Evolutionary conservation across 2,329 filamentous ascomycete species (phyloP), one percentile per base, ranked within the genome.

Genomic region (Verruconis gallopava): DNA sequence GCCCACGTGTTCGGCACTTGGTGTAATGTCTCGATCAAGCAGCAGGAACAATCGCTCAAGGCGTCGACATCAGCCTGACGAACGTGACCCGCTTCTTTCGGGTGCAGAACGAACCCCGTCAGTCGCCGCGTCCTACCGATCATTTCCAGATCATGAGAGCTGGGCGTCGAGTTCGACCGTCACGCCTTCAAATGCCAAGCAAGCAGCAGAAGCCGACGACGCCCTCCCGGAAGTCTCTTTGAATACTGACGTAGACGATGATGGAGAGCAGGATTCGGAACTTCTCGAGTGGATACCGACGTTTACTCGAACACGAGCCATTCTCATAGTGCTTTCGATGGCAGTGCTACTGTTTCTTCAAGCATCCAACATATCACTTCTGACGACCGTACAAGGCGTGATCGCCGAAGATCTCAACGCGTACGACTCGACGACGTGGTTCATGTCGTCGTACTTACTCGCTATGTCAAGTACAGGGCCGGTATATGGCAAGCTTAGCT

Each of bases 301-400:
- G 19, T 34, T 42, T 21, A 42, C 19, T 12, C 40, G 32, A 6
- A 22, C 18, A 17, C 34, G 35, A 15, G 41, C 18, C 13, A n/a
- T 38, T 5, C 4, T 21, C 15, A 43, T 43, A 5, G 33, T 32
- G 14, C 30, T 28, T 9, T 19, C 41, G 12, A 21, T 43, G 21
- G 41, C 34, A 1, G 15, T 43, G 5, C 13, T 43, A 21, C 21
- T 43, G 2, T 17, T 43, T 25, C 20, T 43, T n/a, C 33, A 37
- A 37, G 69, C 71, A 13, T 69, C 73, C 47, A 91, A 91, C 53
- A 84, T 88, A 61, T 84, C 79, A 11, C 77, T 85, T 50, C 78
- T 93, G 55, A 83, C 82, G 4, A 88, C 85, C 43, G 82, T 81
- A 2, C 85, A 91, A 60, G 83, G 79, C 5, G 68, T 69, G 38